phyloP scores from a whole-genome alignment of 2,329 filamentous ascomycete species.

The Phialophora expanda region DNA sequence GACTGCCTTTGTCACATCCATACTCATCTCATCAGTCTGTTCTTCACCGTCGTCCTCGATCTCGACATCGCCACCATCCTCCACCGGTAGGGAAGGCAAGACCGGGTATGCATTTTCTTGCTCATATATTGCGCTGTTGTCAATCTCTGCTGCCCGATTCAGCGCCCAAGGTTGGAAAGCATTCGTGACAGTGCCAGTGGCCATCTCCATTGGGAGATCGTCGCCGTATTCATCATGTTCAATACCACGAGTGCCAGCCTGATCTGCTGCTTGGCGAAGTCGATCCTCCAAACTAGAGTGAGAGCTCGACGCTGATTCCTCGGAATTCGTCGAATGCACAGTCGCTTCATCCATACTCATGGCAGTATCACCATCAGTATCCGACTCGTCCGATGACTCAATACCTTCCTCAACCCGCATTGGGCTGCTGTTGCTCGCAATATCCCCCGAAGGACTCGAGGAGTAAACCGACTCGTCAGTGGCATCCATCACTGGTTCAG shows the following conservation, averaged over 20 bases:
- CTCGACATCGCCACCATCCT: slow-evolving; percentile 35
- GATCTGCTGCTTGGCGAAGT: slow-evolving; percentile 73
- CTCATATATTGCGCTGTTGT: slow-evolving; percentile 48
- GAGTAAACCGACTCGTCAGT: slow-evolving; percentile 66
- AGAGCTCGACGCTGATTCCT: slow-evolving; percentile 62
- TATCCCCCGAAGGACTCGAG: slow-evolving; percentile 66
- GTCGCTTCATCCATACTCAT: slow-evolving; percentile 83
- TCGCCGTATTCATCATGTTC: slow-evolving; percentile 66
- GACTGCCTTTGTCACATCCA: slow-evolving; percentile 87
- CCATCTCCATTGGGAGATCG: slow-evolving; percentile 81
- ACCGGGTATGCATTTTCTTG: slow-evolving; percentile 53
- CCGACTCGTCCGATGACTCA: slow-evolving; percentile 55
- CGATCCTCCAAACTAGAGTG: slow-evolving; percentile 79
- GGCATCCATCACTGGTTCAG: slow-evolving; percentile 52
- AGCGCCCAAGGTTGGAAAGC: slow-evolving; percentile 56
- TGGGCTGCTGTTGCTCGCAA: slow-evolving; percentile 47
- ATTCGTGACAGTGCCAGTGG: slow-evolving; percentile 62
- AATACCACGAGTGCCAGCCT: slow-evolving; percentile 74
- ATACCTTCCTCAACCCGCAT: slow-evolving; percentile 57
- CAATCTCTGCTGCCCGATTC: slow-evolving; percentile 40
- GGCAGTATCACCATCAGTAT: slow-evolving; percentile 75
- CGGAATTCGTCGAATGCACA: slow-evolving; percentile 68
- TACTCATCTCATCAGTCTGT: slow-evolving; percentile 75
- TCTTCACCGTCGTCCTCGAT: slow-evolving; percentile 54
- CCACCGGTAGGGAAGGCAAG: slow-evolving; percentile 42